A percentile compares a stretch with the other conserved stretches of the same genome.
These are phyloP conservation scores for Glonium stellatum DNA, from an alignment of 495 filamentous ascomycete genomes.

Conservation along the genomic window DNA sequence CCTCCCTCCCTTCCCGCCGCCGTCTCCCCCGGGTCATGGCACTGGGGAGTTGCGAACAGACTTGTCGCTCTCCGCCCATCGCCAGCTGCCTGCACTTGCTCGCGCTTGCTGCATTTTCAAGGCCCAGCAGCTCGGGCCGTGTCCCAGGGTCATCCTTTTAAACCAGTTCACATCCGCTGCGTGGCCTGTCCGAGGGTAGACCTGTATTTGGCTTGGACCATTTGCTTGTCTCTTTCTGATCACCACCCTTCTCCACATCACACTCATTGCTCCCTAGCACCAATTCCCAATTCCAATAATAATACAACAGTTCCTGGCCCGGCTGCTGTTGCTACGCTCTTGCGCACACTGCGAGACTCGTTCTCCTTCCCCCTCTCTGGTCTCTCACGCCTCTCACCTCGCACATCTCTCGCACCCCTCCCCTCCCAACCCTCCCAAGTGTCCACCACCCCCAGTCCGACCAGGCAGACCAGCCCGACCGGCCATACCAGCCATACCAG, in stretches of 20 bases:
- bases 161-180: constrained; percentile 1
- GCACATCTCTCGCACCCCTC: no score
- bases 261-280: constrained; percentile 7
- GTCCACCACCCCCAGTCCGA: neutral
- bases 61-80: neutral
- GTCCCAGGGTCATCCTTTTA: neutral
- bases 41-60: no score
- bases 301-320: neutral
- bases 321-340: neutral
- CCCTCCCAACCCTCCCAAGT: neutral
- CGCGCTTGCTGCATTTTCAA: neutral
- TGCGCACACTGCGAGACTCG: no score
- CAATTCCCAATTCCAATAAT: constrained; percentile 17
- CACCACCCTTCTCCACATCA: neutral
- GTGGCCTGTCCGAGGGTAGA: constrained; percentile 2
- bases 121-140: neutral
- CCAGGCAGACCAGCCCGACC: no score
- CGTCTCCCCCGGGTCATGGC: no score
- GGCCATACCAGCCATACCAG: no score
- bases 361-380: no score
- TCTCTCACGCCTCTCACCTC: no score
- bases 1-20: no score
- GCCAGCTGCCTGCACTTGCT: neutral
- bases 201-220: neutral
- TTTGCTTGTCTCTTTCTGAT: neutral